Conservation (phyloP, 1,139 yeast genomes). For the Casaregolazyma suthepensis region DNA sequence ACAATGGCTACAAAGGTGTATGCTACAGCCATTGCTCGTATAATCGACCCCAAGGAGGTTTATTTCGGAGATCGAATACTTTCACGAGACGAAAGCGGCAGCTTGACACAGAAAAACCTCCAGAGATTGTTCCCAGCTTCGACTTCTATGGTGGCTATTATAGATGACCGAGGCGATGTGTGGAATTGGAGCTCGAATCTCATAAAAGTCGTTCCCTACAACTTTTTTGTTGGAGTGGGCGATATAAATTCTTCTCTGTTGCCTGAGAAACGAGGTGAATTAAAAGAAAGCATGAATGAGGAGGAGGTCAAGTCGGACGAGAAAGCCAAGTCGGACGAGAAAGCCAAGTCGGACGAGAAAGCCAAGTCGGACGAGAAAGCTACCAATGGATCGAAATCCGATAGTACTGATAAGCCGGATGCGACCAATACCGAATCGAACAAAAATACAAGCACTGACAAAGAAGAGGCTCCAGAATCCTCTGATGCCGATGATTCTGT, state of each 20-base stretch:
- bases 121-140: conserved; percentile 91
- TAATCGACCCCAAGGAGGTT: conserved; percentile 83
- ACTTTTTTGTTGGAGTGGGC: conserved; percentile 94
- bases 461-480: conserved; percentile 14
- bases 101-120: conserved; percentile 80
- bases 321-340: not conserved
- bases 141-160: conserved; percentile 92
- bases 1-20: conserved; percentile 99
- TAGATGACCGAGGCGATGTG: conserved; percentile 97
- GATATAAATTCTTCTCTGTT: conserved; percentile 91
- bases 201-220: conserved; percentile 89
- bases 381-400: not conserved
- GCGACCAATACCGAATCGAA: not conserved
- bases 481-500: conserved; percentile 19
- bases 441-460: not conserved
- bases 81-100: conserved; percentile 93
- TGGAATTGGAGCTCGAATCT: conserved; percentile 97
- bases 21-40: conserved; percentile 82
- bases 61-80: conserved; percentile 88
- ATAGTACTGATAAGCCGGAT: not conserved
- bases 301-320: conserved; percentile 18
- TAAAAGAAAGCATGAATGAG: conserved; percentile 14
- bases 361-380: not conserved
- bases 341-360: conserved; percentile 2
- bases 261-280: conserved; percentile 65